These are phyloP conservation scores for Exophiala sideris DNA, from an alignment of 2,329 filamentous ascomycete genomes.

Conservation along the genomic window DNA sequence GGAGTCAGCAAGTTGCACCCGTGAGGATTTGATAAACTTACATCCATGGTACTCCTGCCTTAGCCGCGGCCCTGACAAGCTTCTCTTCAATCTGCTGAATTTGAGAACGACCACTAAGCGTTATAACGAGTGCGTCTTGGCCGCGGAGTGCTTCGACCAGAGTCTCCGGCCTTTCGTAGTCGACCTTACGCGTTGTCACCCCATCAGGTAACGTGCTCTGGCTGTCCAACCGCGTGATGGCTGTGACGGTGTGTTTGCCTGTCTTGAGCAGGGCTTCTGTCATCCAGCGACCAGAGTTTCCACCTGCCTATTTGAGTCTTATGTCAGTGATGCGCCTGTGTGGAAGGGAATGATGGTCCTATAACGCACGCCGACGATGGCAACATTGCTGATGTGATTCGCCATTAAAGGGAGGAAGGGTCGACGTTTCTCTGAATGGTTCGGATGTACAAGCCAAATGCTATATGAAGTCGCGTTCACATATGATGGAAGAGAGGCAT, in stretches of 20 bases:
- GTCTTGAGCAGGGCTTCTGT: slow-evolving; percentile 40
- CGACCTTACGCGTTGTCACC: slow-evolving; percentile 31
- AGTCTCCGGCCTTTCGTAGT: slow-evolving; percentile 47
- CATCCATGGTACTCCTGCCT: slow-evolving; percentile 40
- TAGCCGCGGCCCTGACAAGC: background rate
- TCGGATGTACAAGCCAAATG: too few species aligned
- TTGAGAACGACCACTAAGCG: slow-evolving; percentile 44
- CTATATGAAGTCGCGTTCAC: too few species aligned
- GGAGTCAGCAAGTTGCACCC: too few species aligned
- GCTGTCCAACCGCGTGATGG: slow-evolving; percentile 49
- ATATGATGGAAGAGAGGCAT: too few species aligned
- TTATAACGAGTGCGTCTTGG: slow-evolving; percentile 57
- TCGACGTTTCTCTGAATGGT: too few species aligned
- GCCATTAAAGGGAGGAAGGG: too few species aligned
- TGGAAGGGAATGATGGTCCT: too few species aligned
- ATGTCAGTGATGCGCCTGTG: slow-evolving; percentile 33
- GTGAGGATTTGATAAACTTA: too few species aligned
- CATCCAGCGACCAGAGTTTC: background rate
- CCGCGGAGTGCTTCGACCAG: slow-evolving; percentile 50
- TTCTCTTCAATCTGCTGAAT: slow-evolving; percentile 34
- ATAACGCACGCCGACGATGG: too few species aligned
- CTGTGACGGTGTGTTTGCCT: slow-evolving; percentile 52
- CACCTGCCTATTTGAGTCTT: slow-evolving; percentile 22
- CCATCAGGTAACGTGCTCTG: slow-evolving; percentile 43
- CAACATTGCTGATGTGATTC: too few species aligned